A percentile compares a stretch with the other conserved stretches of the same genome.
Evolutionary conservation across 1,139 yeast species (phyloP).

Genomic region (Yamadazyma blattariae): DNA sequence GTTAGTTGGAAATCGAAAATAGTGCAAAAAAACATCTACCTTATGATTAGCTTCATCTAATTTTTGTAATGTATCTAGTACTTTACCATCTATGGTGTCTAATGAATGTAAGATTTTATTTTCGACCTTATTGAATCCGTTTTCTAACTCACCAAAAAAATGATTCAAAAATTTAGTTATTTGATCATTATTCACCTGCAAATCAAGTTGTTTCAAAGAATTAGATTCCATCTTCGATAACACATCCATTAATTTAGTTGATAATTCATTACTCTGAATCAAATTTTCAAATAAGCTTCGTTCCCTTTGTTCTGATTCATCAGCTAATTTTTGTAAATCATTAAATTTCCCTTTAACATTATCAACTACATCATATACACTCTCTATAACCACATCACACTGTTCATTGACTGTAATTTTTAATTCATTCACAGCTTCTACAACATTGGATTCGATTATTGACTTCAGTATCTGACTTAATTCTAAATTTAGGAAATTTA

Average conservation of each 20-base stretch:
- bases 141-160: slow-evolving; percentile 7
- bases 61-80: slow-evolving; percentile 3
- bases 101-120: slow-evolving; percentile 2
- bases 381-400: slow-evolving; percentile 3
- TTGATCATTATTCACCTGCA: not conserved
- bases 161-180: slow-evolving; percentile 5
- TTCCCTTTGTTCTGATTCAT: slow-evolving; percentile 1
- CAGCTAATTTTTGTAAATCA: not conserved
- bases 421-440: slow-evolving; percentile 6
- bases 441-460: slow-evolving; percentile 1
- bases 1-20: too few relatives aligned
- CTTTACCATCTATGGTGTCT: slow-evolving; percentile 5
- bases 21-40: too few relatives aligned
- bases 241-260: not conserved
- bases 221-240: slow-evolving; percentile 2
- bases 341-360: slow-evolving; percentile 2
- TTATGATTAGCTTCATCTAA: slow-evolving; percentile 5
- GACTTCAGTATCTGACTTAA: slow-evolving; percentile 8
- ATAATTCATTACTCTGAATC: not conserved
- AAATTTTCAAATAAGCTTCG: not conserved
- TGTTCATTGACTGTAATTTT: slow-evolving; percentile 6
- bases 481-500: slow-evolving; percentile 12
- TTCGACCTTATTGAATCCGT: slow-evolving; percentile 5
- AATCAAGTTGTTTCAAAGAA: slow-evolving; percentile 1
- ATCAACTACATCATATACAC: slow-evolving; percentile 1